phyloP scores from a whole-genome alignment of 1,284 basidiomycete genomes.

The Kwoniella shivajii region DNA sequence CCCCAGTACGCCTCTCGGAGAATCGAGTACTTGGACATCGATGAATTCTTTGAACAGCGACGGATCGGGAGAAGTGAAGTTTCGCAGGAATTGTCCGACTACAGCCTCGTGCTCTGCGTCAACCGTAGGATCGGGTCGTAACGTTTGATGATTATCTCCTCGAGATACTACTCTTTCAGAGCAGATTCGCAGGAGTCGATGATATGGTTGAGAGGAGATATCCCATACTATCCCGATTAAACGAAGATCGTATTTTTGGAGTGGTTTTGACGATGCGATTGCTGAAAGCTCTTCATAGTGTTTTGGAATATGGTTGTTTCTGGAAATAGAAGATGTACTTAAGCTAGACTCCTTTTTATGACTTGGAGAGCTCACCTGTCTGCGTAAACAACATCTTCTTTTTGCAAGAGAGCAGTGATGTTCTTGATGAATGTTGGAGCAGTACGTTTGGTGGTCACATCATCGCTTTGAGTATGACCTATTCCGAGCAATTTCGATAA shows the following conservation, averaged over 20 bases:
- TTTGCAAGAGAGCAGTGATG: constrained; percentile 65
- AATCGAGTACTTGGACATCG: constrained; percentile 64
- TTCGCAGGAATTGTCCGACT: constrained; percentile 74
- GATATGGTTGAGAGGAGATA: constrained; percentile 60
- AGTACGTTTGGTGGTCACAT: constrained; percentile 76
- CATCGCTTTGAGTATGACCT: constrained; percentile 89
- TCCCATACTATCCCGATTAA: constrained; percentile 80
- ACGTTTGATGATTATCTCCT: constrained; percentile 80
- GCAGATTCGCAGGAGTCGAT: constrained; percentile 70
- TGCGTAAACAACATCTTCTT: constrained; percentile 77
- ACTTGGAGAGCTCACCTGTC: constrained; percentile 66
- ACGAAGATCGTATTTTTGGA: constrained; percentile 57
- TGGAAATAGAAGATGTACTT: constrained; percentile 42
- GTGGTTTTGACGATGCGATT: constrained; percentile 27
- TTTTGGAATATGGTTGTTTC: constrained; percentile 82
- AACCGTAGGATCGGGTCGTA: constrained; percentile 62
- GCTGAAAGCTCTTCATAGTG: constrained; percentile 73
- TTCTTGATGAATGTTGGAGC: constrained; percentile 77
- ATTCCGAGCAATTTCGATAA: constrained; percentile 77
- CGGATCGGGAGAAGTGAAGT: constrained; percentile 66
- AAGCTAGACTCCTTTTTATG: neutral
- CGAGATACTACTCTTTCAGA: constrained; percentile 71
- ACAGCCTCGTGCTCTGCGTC: constrained; percentile 73
- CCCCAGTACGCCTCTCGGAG: constrained; percentile 62
- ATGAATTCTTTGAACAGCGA: constrained; percentile 68